Evolutionary conservation across 495 filamentous ascomycete genomes (phyloP), one percentile per base, ranked within the genome.

Genomic region (Daldinia loculata): DNA sequence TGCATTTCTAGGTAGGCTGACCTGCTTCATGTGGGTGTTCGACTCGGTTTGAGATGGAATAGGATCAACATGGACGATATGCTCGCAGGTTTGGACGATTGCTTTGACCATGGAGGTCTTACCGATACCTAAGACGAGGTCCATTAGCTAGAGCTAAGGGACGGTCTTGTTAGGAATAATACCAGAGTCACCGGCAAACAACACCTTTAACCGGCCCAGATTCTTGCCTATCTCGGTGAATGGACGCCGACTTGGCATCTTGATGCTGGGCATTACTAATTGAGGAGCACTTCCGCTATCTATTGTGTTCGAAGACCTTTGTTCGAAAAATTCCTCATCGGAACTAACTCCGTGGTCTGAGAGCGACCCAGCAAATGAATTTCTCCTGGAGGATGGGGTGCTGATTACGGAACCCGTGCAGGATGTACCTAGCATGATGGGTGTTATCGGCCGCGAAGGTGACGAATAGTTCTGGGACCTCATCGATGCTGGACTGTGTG

Each of bases 211-310:
- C 61, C 90, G 87, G 5, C 94, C 95, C 80, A 98, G 87, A 56
- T 84, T 85, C 82, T 92, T 95, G 17, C 95, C 95, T 66, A 85
- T 88, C 58, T 92, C 87, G 7, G 95, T 98, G 78, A 99, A 98
- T 1, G 95, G 95, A 52, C 95, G 86, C 56, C 95, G 89, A 76
- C 90, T 94, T 34, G 95, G 96, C 89, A 99, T 97, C 70, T 88
- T 91, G 71, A 99, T 93, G 77, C 93, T 97, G 8, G 95, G 95
- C 96, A 99, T 99, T 69, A 99, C 91, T 15, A 99, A 86, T 78
- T 98, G 95, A 32, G 95, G 93, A 17, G 87, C 88, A 70, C 86
- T 89, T 61, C 83, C 83, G 74, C 84, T 83, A 72, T 84, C 81
- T 57, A 75, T 66, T 75, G 84, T 82, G 67, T 69, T 76, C 34